phyloP scores from a whole-genome alignment of 2,329 filamentous ascomycete genomes.

The Pseudogymnoascus sp. region DNA sequence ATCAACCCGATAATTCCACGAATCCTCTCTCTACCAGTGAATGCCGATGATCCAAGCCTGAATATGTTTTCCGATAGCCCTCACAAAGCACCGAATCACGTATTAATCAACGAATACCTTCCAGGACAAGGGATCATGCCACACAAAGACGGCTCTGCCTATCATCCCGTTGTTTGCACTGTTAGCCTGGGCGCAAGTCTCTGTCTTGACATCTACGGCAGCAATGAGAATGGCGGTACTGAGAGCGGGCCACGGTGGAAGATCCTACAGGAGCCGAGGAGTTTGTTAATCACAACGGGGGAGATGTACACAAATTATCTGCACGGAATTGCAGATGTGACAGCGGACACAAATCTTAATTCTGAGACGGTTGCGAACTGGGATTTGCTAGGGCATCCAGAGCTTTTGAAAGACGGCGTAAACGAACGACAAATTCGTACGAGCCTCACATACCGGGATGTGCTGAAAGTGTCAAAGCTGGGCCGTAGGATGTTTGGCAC shows the following conservation, averaged over 20 bases:
- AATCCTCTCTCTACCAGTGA: constrained; percentile 42
- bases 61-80: constrained; percentile 57
- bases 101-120: constrained; percentile 86
- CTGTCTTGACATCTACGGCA: constrained; percentile 68
- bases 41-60: constrained; percentile 19
- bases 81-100: constrained; percentile 76
- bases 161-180: constrained; percentile 82
- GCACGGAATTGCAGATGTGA: constrained; percentile 63
- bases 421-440: constrained; percentile 54
- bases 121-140: constrained; percentile 93
- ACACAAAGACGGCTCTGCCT: constrained; percentile 86
- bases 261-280: constrained; percentile 77
- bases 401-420: constrained; percentile 41
- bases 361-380: constrained; percentile 62
- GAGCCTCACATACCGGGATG: constrained; percentile 78
- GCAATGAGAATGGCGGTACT: constrained; percentile 52
- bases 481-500: constrained; percentile 44
- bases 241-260: constrained; percentile 43
- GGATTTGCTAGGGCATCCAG: constrained; percentile 49
- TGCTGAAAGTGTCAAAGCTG: constrained; percentile 69
- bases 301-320: constrained; percentile 62
- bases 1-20: constrained; percentile 59
- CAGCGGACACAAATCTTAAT: constrained; percentile 58
- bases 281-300: constrained; percentile 64
- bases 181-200: constrained; percentile 74